Evolutionary conservation across 208 protist genomes (phyloP).

Genomic region (Wallacemonas rigidus): DNA sequence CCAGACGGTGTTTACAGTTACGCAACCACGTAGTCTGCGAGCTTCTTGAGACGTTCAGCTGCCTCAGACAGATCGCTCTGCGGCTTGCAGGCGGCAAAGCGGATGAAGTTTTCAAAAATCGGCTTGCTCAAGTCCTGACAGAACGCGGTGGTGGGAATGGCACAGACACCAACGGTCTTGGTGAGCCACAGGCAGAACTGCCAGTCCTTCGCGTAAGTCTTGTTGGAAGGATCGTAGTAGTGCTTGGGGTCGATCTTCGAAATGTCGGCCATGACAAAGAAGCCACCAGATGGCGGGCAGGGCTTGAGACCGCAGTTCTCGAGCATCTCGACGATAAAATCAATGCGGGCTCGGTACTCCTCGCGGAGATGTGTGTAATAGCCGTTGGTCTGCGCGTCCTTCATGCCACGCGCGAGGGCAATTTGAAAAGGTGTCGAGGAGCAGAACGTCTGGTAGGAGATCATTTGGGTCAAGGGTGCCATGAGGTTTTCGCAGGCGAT

Average conservation of each 20-base stretch:
- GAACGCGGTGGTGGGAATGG: conserved; percentile 87
- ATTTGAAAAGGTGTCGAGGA: conserved; percentile 88
- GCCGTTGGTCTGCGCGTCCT: conserved; percentile 39
- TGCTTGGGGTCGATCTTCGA: conserved; percentile 62
- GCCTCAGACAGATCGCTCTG: conserved; percentile 57
- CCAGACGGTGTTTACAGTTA: background rate
- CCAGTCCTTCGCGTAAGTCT: conserved; percentile 64
- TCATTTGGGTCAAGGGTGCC: conserved; percentile 37
- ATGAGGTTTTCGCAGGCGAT: conserved; percentile 55
- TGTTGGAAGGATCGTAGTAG: conserved; percentile 62
- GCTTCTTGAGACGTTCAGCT: conserved; percentile 49
- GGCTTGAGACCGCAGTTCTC: conserved; percentile 42
- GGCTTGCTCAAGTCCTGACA: conserved; percentile 49
- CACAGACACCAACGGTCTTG: conserved; percentile 77
- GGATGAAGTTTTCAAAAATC: conserved; percentile 69
- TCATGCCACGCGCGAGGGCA: conserved; percentile 69
- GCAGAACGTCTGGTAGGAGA: conserved; percentile 88
- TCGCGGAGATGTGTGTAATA: conserved; percentile 58
- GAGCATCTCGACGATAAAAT: conserved; percentile 43
- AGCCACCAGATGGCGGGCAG: conserved; percentile 66
- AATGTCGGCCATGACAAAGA: conserved; percentile 91
- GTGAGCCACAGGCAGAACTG: conserved; percentile 91
- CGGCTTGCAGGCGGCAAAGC: conserved; percentile 91
- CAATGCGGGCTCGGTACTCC: conserved; percentile 53
- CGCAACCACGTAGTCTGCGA: conserved; percentile 40